These are phyloP conservation scores for Hypoxylon perforatum DNA, from an alignment of 495 filamentous ascomycete species.

Conservation along the genomic window DNA sequence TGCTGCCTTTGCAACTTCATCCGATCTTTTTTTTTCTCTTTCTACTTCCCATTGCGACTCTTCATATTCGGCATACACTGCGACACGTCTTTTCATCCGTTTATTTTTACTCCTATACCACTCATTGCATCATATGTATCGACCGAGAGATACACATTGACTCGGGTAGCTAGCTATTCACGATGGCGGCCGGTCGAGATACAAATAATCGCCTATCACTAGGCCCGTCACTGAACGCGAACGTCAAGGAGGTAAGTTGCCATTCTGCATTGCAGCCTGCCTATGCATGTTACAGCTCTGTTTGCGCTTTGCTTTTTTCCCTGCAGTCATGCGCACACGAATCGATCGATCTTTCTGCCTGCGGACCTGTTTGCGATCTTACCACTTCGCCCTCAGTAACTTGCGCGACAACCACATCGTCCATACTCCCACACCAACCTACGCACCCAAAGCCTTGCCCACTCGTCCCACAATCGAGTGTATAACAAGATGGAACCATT, in stretches of 20 bases:
- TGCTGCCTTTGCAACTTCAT: conserved; percentile 9
- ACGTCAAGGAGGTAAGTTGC: conserved; percentile 59
- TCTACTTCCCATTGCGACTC: not conserved
- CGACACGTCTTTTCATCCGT: too few relatives aligned
- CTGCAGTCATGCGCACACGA: conserved; percentile 23
- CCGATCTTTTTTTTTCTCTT: conserved; percentile 4
- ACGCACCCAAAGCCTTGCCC: not conserved
- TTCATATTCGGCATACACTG: not conserved
- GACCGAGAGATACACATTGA: conserved; percentile 27
- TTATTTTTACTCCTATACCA: not conserved
- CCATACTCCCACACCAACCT: conserved; percentile 5
- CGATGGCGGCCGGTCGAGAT: conserved; percentile 50
- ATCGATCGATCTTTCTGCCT: conserved; percentile 4
- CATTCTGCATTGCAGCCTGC: conserved; percentile 21
- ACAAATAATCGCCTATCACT: conserved; percentile 56
- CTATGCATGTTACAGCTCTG: conserved; percentile 4
- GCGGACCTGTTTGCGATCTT: conserved; percentile 25
- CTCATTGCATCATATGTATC: conserved; percentile 44
- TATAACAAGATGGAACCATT: conserved; percentile 28
- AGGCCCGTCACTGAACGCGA: conserved; percentile 54
- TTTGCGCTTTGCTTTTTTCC: conserved; percentile 25
- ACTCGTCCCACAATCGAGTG: not conserved
- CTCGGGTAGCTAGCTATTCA: conserved; percentile 42
- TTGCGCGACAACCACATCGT: conserved; percentile 20
- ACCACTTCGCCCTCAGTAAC: conserved; percentile 4